phyloP scores from a whole-genome alignment of 2,329 filamentous ascomycete species.

The Pseudogymnoascus sp. region DNA sequence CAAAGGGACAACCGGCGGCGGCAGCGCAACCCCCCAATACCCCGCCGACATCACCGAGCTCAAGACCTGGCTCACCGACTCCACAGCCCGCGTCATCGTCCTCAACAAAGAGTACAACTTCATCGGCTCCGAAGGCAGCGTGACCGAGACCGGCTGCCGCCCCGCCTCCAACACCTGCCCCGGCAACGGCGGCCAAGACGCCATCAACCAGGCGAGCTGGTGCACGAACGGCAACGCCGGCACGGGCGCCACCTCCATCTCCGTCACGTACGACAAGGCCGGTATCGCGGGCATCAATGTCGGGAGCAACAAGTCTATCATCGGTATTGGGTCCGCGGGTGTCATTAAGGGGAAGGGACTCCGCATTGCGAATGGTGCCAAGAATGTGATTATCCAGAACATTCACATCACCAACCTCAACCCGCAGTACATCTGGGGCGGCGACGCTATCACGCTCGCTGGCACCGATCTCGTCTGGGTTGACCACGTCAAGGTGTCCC shows the following conservation, averaged over 20 bases:
- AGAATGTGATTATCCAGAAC: slow-evolving; percentile 31
- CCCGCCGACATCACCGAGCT: slow-evolving; percentile 47
- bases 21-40: slow-evolving; percentile 43
- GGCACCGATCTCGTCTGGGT: slow-evolving; percentile 29
- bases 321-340: slow-evolving; percentile 19
- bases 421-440: slow-evolving; percentile 48
- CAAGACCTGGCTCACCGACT: slow-evolving; percentile 48
- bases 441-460: slow-evolving; percentile 31
- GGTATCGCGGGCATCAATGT: slow-evolving; percentile 21
- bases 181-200: slow-evolving; percentile 34
- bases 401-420: slow-evolving; percentile 46
- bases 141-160: slow-evolving; percentile 45
- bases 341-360: slow-evolving; percentile 23
- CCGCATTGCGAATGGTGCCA: slow-evolving; percentile 18
- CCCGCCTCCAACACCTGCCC: slow-evolving; percentile 42
- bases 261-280: slow-evolving; percentile 26
- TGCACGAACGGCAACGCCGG: slow-evolving; percentile 38
- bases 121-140: slow-evolving; percentile 43
- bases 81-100: slow-evolving; percentile 46
- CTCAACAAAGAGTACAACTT: slow-evolving; percentile 48
- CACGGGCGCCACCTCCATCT: background rate
- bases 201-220: slow-evolving; percentile 52
- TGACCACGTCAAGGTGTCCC: slow-evolving; percentile 46
- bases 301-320: slow-evolving; percentile 22
- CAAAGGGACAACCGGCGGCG: slow-evolving; percentile 50